These are phyloP conservation scores for Sungouiella thailandica DNA, from an alignment of 805 yeast genomes.

Conservation along the genomic window DNA sequence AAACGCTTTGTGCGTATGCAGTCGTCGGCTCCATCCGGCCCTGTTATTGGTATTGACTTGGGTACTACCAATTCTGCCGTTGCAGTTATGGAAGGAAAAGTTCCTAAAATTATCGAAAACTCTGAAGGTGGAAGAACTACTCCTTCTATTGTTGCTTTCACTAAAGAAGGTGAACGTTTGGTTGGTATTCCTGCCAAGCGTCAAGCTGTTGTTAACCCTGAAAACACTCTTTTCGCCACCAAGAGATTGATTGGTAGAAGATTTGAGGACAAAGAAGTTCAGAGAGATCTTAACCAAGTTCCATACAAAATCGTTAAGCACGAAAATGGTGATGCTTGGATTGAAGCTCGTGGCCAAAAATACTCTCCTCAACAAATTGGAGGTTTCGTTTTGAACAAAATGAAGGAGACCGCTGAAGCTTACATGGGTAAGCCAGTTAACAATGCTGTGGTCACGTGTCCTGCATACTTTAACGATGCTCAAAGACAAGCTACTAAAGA, in stretches of 20 bases:
- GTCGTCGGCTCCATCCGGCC: slow-evolving; percentile 28
- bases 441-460: slow-evolving; percentile 89
- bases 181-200: slow-evolving; percentile 96
- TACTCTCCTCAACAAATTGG: slow-evolving; percentile 97
- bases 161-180: slow-evolving; percentile 74
- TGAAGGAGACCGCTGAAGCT: slow-evolving; percentile 97
- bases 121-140: slow-evolving; percentile 64
- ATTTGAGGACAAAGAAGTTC: slow-evolving; percentile 84
- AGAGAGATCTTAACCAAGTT: slow-evolving; percentile 79
- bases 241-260: slow-evolving; percentile 94
- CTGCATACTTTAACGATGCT: slow-evolving; percentile 87
- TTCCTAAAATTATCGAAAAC: slow-evolving; percentile 76
- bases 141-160: slow-evolving; percentile 93
- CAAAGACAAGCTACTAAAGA: slow-evolving; percentile 94
- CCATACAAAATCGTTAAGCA: slow-evolving; percentile 91
- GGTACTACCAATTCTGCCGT: slow-evolving; percentile 92
- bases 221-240: slow-evolving; percentile 90
- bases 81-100: slow-evolving; percentile 74
- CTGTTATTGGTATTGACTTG: slow-evolving; percentile 80
- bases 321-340: slow-evolving; percentile 94
- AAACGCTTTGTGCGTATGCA: slow-evolving; percentile 27
- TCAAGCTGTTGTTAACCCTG: slow-evolving; percentile 92
- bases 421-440: slow-evolving; percentile 81
- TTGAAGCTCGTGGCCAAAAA: slow-evolving; percentile 78
- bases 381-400: slow-evolving; percentile 87